phyloP scores from a whole-genome alignment of 805 yeast species.

The Teunomyces pallodes region DNA sequence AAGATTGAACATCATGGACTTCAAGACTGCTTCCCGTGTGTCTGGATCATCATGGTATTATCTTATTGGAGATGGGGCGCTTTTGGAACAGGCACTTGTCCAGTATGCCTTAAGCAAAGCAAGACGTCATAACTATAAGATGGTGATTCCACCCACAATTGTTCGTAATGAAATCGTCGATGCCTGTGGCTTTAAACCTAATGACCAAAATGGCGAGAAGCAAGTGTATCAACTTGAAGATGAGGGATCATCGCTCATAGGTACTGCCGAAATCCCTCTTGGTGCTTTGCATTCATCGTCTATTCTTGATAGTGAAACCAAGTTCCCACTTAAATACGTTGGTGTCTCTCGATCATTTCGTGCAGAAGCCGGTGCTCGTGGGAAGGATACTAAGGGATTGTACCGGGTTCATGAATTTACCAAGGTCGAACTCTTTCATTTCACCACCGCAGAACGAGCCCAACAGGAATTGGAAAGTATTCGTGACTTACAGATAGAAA shows the following conservation, averaged over 20 bases:
- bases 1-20: constrained; percentile 63
- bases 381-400: constrained; percentile 85
- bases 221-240: constrained; percentile 71
- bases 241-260: constrained; percentile 67
- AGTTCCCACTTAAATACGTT: constrained; percentile 58
- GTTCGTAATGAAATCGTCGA: constrained; percentile 72
- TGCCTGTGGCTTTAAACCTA: constrained; percentile 95
- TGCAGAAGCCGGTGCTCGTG: constrained; percentile 97
- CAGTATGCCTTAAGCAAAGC: constrained; percentile 75
- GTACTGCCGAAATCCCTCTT: constrained; percentile 93
- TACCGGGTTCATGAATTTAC: constrained; percentile 96
- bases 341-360: constrained; percentile 87
- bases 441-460: constrained; percentile 55
- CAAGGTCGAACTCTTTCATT: constrained; percentile 84
- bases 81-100: constrained; percentile 83
- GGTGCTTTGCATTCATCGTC: constrained; percentile 73
- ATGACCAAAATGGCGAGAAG: constrained; percentile 81
- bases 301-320: constrained; percentile 31
- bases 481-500: constrained; percentile 59
- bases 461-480: constrained; percentile 55
- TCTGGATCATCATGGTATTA: constrained; percentile 91
- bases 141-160: constrained; percentile 81
- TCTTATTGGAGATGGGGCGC: constrained; percentile 78
- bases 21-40: constrained; percentile 66
- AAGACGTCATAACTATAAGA: constrained; percentile 59